These are phyloP conservation scores for Poa annua DNA, from an alignment of 176 grass and related monocot species.

Conservation along the genomic window DNA sequence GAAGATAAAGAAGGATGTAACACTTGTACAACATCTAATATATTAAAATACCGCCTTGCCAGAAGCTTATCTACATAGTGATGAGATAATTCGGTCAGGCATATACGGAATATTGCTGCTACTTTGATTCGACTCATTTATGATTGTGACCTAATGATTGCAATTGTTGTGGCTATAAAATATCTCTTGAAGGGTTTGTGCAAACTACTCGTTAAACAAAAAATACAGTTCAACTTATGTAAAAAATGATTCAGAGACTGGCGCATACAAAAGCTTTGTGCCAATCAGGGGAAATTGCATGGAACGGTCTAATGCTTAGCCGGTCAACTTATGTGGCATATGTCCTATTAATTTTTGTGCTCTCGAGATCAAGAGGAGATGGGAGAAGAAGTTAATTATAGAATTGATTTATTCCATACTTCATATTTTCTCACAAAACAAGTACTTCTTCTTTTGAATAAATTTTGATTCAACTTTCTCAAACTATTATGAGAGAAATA, in stretches of 20 bases:
- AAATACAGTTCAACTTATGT: background rate
- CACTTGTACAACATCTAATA: too few species aligned
- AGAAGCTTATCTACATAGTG: too few species aligned
- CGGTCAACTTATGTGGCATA: slow-evolving; percentile 21
- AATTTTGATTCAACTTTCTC: background rate
- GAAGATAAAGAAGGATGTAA: background rate
- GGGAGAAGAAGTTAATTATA: background rate
- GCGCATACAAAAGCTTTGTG: background rate
- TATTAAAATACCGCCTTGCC: too few species aligned
- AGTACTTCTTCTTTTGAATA: background rate
- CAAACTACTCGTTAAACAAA: slow-evolving; percentile 9
- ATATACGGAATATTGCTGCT: background rate
- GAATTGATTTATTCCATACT: background rate
- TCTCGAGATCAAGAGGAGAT: background rate
- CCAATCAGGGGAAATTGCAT: background rate
- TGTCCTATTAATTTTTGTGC: slow-evolving; percentile 28
- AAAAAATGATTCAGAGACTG: background rate
- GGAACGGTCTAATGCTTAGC: slow-evolving; percentile 7
- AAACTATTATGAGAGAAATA: background rate
- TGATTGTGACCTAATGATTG: background rate
- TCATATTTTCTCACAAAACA: background rate
- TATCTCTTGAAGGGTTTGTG: background rate
- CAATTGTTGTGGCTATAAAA: background rate
- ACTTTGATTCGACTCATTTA: background rate
- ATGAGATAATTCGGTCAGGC: background rate